Evolutionary conservation across 23 red algal genomes (phyloP).

Genomic region (Agarophyton chilense): DNA sequence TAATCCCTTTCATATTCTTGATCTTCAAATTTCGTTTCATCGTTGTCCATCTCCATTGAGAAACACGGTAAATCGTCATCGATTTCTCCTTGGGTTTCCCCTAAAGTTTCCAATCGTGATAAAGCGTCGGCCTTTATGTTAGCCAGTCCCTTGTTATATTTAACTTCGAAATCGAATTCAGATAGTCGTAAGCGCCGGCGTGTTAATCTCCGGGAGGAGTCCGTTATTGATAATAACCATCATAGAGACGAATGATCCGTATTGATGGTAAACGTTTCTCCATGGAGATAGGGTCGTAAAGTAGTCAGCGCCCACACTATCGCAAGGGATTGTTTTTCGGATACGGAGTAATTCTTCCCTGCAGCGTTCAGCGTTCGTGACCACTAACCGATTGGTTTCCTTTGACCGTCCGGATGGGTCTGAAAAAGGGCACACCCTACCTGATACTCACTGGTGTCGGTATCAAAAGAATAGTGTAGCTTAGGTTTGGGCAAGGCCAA

Average conservation of each 20-base stretch:
- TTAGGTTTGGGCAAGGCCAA: background rate
- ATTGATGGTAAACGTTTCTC: background rate
- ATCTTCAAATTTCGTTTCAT: no score
- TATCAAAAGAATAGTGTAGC: no score
- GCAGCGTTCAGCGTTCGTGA: no score
- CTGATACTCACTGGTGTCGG: no score
- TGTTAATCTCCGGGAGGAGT: background rate
- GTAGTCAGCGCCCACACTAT: no score
- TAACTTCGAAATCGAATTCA: background rate
- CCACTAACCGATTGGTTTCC: no score
- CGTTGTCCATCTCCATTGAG: background rate
- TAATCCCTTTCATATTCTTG: no score
- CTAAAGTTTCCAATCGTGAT: background rate
- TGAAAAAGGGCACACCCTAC: no score
- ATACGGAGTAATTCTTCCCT: no score
- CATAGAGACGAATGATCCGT: background rate
- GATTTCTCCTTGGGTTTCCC: background rate
- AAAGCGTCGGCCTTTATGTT: background rate
- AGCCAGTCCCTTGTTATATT: background rate
- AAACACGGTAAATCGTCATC: background rate
- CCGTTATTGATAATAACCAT: background rate
- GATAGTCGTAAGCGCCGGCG: background rate
- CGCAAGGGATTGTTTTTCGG: no score
- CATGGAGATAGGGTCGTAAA: background rate
- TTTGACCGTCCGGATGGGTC: no score